Percentiles rank a stretch among this genome's conserved stretches.
These are phyloP conservation scores for Plasmodium falciparum DNA, from an alignment of 169 alveolate genomes.

Conservation along the genomic window DNA sequence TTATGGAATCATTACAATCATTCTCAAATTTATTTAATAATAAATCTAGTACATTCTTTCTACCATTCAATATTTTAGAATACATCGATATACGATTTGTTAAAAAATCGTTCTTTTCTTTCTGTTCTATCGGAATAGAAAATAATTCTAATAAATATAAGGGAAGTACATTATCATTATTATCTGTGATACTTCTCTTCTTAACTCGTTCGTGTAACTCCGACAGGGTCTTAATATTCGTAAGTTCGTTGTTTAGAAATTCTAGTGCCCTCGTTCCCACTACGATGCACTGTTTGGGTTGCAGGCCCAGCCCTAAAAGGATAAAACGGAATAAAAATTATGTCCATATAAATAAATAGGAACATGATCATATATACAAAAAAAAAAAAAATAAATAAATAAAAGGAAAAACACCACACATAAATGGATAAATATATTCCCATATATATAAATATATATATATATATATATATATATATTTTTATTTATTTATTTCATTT, in stretches of 20 bases:
- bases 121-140: constrained; percentile 88
- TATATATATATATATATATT: too few species aligned
- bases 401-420: too few species aligned
- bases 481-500: too few species aligned
- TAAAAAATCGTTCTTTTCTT: constrained; percentile 86
- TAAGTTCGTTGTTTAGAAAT: constrained; percentile 86
- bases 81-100: constrained; percentile 87
- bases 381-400: too few species aligned
- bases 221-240: constrained; percentile 85
- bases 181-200: constrained; percentile 83
- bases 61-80: constrained; percentile 85
- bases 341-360: too few species aligned
- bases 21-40: constrained; percentile 74
- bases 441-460: too few species aligned
- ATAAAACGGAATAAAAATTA: background rate
- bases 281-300: constrained; percentile 89
- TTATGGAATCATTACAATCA: constrained; percentile 80
- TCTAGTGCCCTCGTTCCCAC: constrained; percentile 93
- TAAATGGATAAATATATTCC: too few species aligned
- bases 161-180: constrained; percentile 87
- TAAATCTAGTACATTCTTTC: constrained; percentile 82
- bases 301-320: constrained; percentile 87
- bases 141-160: constrained; percentile 88
- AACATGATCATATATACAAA: too few species aligned
- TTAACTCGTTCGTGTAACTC: constrained; percentile 88